Percentiles rank a stretch among this genome's conserved stretches.
Conservation (phyloP, 495 filamentous ascomycete genomes). For the Aspergillus steynii region DNA sequence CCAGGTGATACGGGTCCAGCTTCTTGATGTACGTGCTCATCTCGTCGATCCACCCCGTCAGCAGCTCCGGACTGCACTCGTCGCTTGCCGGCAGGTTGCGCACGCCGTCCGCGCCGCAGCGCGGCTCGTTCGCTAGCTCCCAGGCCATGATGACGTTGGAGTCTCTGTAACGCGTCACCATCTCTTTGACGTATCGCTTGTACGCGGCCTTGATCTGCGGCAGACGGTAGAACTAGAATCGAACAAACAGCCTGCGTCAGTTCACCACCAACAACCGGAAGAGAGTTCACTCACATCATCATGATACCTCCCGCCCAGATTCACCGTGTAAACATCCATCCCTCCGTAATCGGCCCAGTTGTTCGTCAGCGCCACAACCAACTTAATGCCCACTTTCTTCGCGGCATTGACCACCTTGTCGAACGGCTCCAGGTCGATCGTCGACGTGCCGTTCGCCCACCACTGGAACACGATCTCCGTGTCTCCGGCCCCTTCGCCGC, state of each 20-base stretch:
- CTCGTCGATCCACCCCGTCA: conserved; percentile 58
- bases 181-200: conserved; percentile 58
- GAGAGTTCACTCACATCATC: conserved; percentile 12
- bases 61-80: conserved; percentile 51
- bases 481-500: conserved; percentile 16
- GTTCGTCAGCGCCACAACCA: conserved; percentile 53
- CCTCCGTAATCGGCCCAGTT: conserved; percentile 64
- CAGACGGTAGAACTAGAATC: conserved; percentile 52
- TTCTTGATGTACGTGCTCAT: conserved; percentile 60
- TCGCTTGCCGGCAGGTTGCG: conserved; percentile 16
- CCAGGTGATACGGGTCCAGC: conserved; percentile 60
- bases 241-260: conserved; percentile 5
- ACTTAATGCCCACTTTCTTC: conserved; percentile 52
- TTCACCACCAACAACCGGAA: not conserved
- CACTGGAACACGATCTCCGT: conserved; percentile 56
- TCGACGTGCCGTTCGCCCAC: conserved; percentile 47
- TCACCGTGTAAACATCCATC: conserved; percentile 58
- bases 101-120: conserved; percentile 48
- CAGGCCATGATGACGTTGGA: conserved; percentile 63
- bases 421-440: conserved; percentile 64
- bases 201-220: conserved; percentile 54
- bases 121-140: conserved; percentile 68
- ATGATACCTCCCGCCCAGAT: conserved; percentile 48
- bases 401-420: conserved; percentile 62
- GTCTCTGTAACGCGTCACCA: conserved; percentile 59